These are phyloP conservation scores for Cladobotryum mycophilum DNA, from an alignment of 2,329 filamentous ascomycete genomes.

Conservation along the genomic window DNA sequence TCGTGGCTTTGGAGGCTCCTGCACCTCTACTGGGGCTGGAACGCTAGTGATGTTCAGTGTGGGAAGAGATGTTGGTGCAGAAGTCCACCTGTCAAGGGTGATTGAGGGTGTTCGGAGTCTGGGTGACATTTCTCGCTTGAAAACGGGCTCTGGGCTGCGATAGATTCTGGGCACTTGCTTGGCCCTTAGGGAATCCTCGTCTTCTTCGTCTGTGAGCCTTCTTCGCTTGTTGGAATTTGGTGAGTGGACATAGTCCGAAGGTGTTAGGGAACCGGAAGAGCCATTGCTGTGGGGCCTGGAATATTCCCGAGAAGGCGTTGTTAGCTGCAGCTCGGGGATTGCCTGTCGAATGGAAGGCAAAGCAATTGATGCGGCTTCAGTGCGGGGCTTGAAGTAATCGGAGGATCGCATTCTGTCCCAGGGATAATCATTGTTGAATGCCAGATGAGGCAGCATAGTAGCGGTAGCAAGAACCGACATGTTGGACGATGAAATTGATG, in stretches of 20 bases:
- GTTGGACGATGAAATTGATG: slow-evolving; percentile 22
- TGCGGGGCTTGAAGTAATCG: slow-evolving; percentile 29
- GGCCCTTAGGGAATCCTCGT: slow-evolving; percentile 32
- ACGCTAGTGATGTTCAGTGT: slow-evolving; percentile 16
- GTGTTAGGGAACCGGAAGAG: slow-evolving; percentile 19
- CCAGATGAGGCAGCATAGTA: slow-evolving; percentile 34
- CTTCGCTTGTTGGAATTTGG: slow-evolving; percentile 43
- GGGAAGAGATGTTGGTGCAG: slow-evolving; percentile 11
- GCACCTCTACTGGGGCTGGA: slow-evolving; percentile 26
- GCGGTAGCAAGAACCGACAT: slow-evolving; percentile 48
- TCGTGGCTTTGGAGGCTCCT: slow-evolving; percentile 30
- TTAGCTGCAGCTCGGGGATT: slow-evolving; percentile 40
- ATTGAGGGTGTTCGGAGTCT: slow-evolving; percentile 8
- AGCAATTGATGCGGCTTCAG: slow-evolving; percentile 35
- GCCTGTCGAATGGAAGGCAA: slow-evolving; percentile 50
- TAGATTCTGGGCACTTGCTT: slow-evolving; percentile 44
- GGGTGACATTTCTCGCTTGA: slow-evolving; percentile 1
- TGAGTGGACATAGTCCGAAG: slow-evolving; percentile 45
- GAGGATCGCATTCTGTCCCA: slow-evolving; percentile 33
- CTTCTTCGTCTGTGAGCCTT: slow-evolving; percentile 37
- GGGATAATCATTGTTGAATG: slow-evolving; percentile 33
- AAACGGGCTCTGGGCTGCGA: slow-evolving; percentile 27
- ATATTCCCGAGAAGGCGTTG: background rate
- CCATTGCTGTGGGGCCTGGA: background rate
- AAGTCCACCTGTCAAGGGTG: slow-evolving; percentile 29